Conservation (phyloP, 805 yeast species). For the Candida qinlingensis region DNA sequence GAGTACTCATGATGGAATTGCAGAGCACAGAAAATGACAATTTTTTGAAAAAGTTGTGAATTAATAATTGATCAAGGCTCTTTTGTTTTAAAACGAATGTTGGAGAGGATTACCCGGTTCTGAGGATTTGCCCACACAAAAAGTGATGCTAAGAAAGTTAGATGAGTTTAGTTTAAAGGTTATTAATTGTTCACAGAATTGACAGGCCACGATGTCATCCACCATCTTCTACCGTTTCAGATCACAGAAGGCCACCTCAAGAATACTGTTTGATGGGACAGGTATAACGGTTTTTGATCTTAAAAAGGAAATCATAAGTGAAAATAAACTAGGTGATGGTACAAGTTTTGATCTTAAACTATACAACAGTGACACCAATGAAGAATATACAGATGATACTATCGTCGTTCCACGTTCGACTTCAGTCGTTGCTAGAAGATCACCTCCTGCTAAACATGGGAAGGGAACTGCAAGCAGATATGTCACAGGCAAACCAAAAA, state of each 20-base stretch:
- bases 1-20: slow-evolving; percentile 45
- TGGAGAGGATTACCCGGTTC: not conserved
- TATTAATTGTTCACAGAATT: not conserved
- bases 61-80: too few species aligned
- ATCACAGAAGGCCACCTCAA: slow-evolving; percentile 74
- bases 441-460: slow-evolving; percentile 52
- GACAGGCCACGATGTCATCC: slow-evolving; percentile 56
- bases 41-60: too few species aligned
- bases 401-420: slow-evolving; percentile 88
- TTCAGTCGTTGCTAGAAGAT: slow-evolving; percentile 72
- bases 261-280: slow-evolving; percentile 91
- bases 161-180: not conserved
- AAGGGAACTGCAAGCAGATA: slow-evolving; percentile 60
- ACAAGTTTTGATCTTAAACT: slow-evolving; percentile 75
- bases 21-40: not conserved
- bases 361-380: slow-evolving; percentile 64
- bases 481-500: slow-evolving; percentile 64
- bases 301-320: slow-evolving; percentile 81
- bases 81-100: too few species aligned
- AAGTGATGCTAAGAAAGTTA: not conserved
- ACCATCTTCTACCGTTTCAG: slow-evolving; percentile 81
- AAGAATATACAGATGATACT: slow-evolving; percentile 82
- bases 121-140: too few species aligned
- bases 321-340: slow-evolving; percentile 78
- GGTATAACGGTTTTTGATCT: slow-evolving; percentile 93